Base-by-base conservation (phyloP, 106 monocot species). In the Allium cepa region DNA sequence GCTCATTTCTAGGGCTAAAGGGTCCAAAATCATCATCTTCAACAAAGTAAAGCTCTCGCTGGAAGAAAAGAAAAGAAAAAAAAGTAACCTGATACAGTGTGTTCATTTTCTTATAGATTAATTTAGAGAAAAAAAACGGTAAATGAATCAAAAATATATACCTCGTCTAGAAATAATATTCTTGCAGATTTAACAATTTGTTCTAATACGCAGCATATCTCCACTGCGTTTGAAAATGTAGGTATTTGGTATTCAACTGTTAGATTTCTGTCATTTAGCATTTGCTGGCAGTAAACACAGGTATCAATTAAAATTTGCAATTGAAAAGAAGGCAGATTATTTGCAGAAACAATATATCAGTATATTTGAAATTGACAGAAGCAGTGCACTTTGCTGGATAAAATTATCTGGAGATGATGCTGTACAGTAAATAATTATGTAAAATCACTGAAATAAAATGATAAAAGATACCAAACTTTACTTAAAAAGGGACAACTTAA, bases 41-140 rank as follows among this genome's bases (percentile, higher is more conserved):
- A 36, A 80, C 60, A 75, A 97, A 92, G 82, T 97, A 97, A 60
- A 97, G 75, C 67, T 97, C 97, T 50, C 75, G 64, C 92, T 99
- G 83, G 45, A 66, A 28, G 46, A 47, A 11, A 46, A 15, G 12
- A n/a, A 15, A 63, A 75, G 10, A 71, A 72, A 15, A 8, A 68
- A 61, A 56, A 70, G 52, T 12, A 12, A 60, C 14, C n/a, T 15
- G 10, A 22, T 22, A 22, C 22, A 22, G 22, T 22, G 22, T 22
- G 22, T 22, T 22, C 1, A 1, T 22, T 22, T 22, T 22, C 22
- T n/a, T 26, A 67, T 68, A 22, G 9, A 64, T 9, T 60, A 17
- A 49, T 57, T 53, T 48, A 60, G 48, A 58, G 55, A 26, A 8
- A 17, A 18, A 11, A 61, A 22, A 17, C 3, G 18, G 14, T 0